Conservation (phyloP, 1,284 basidiomycete species). For the Blastosporella zonata region DNA sequence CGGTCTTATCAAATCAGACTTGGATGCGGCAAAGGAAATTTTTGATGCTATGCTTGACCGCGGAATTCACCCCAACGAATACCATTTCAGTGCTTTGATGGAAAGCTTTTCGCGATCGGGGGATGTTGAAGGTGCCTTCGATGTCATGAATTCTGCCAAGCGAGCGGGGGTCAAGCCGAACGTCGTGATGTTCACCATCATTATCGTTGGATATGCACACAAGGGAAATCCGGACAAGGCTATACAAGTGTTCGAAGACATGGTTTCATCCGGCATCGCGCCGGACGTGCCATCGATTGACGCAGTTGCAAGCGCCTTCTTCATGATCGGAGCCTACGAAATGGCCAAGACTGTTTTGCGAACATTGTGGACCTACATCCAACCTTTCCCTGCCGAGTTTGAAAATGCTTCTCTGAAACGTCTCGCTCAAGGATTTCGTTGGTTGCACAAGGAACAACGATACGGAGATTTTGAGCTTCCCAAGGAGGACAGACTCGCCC, state of each 20-base stretch:
- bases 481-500: slow-evolving; percentile 25
- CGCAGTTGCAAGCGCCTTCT: slow-evolving; percentile 65
- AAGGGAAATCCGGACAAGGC: slow-evolving; percentile 53
- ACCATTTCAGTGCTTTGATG: slow-evolving; percentile 70
- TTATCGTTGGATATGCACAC: slow-evolving; percentile 64
- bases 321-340: slow-evolving; percentile 47
- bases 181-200: slow-evolving; percentile 68
- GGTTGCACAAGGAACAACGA: slow-evolving; percentile 28
- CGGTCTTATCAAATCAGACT: slow-evolving; percentile 46
- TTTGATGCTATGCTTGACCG: slow-evolving; percentile 57
- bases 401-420: slow-evolving; percentile 38
- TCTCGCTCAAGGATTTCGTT: slow-evolving; percentile 44
- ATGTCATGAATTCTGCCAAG: slow-evolving; percentile 49
- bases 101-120: slow-evolving; percentile 58
- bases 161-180: slow-evolving; percentile 50
- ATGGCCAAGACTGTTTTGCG: slow-evolving; percentile 53
- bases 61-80: slow-evolving; percentile 63
- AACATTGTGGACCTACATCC: slow-evolving; percentile 62
- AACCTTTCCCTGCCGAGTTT: slow-evolving; percentile 53
- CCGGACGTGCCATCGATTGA: slow-evolving; percentile 70
- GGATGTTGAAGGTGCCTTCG: slow-evolving; percentile 49
- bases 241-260: slow-evolving; percentile 52
- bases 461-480: slow-evolving; percentile 22
- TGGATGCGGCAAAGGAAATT: slow-evolving; percentile 46
- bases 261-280: slow-evolving; percentile 56